Evolutionary conservation across 306 rosid genomes (phyloP).

Genomic region (Sicyos edulis): DNA sequence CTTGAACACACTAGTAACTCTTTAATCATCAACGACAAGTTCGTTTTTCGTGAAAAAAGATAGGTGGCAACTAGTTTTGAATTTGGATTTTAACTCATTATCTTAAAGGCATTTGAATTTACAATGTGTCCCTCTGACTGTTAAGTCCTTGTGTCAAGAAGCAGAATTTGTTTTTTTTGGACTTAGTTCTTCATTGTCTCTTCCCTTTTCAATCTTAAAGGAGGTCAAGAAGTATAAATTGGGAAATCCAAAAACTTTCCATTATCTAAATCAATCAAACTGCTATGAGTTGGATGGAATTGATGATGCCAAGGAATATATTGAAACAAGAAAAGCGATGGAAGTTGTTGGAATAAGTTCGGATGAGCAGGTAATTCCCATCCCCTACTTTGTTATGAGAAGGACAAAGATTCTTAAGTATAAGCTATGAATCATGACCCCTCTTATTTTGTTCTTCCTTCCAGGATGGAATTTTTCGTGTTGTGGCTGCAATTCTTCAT

Average conservation of each 20-base stretch:
- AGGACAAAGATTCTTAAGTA: too few species aligned
- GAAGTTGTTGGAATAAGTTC: conserved; percentile 85
- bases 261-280: conserved; percentile 86
- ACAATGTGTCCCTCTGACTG: background rate
- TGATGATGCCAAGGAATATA: conserved; percentile 77
- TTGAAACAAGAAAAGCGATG: conserved; percentile 82
- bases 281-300: conserved; percentile 78
- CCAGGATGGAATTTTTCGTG: conserved; percentile 95
- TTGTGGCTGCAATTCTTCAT: conserved; percentile 94
- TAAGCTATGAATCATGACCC: conserved; percentile 8
- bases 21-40: background rate
- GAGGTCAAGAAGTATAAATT: conserved; percentile 72
- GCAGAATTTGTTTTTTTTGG: background rate
- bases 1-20: background rate
- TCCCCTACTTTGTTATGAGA: conserved; percentile 24
- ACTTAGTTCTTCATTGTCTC: conserved; percentile 16
- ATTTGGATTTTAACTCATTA: background rate
- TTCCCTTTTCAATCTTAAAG: conserved; percentile 35
- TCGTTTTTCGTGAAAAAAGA: background rate
- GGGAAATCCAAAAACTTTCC: conserved; percentile 76
- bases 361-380: conserved; percentile 69
- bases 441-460: conserved; percentile 21
- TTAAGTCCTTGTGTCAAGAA: background rate
- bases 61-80: background rate
- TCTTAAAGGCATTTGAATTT: background rate